phyloP scores from a whole-genome alignment of 2,329 filamentous ascomycete genomes.

The Trichoderma guizhouense region DNA sequence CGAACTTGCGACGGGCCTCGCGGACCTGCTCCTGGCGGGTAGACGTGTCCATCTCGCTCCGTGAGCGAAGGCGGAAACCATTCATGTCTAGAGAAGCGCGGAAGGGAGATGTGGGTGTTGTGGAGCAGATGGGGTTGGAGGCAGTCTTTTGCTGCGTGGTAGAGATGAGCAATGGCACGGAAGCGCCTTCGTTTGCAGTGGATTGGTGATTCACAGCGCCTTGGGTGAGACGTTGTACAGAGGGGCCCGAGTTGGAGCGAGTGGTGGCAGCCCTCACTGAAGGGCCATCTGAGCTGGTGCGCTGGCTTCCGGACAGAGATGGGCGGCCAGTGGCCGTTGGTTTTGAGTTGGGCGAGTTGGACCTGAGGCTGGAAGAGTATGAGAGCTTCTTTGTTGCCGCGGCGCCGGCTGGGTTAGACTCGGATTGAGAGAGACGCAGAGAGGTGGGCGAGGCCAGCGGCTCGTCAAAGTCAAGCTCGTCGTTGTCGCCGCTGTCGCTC shows the following conservation, averaged over 20 bases:
- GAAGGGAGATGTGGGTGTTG: slow-evolving; percentile 47
- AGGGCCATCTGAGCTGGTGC: slow-evolving; percentile 35
- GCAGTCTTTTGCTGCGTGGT: slow-evolving; percentile 23
- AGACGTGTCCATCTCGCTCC: slow-evolving; percentile 56
- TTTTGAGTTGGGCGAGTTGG: background rate
- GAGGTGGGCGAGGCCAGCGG: slow-evolving; percentile 22
- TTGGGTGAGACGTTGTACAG: slow-evolving; percentile 37
- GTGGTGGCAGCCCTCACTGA: slow-evolving; percentile 26
- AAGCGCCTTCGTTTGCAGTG: slow-evolving; percentile 32
- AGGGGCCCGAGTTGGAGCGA: slow-evolving; percentile 30
- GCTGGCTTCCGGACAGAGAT: slow-evolving; percentile 33
- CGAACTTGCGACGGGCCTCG: slow-evolving; percentile 60
- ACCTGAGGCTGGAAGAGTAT: background rate
- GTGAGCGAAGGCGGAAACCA: slow-evolving; percentile 57
- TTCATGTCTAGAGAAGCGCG: slow-evolving; percentile 56
- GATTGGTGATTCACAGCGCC: slow-evolving; percentile 42
- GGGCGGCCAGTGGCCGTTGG: slow-evolving; percentile 22
- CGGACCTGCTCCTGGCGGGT: slow-evolving; percentile 56
- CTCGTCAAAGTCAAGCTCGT: slow-evolving; percentile 21
- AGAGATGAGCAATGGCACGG: slow-evolving; percentile 27
- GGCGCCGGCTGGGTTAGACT: slow-evolving; percentile 19
- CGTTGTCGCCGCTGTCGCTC: slow-evolving; percentile 48
- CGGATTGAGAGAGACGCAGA: slow-evolving; percentile 19
- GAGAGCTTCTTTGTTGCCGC: slow-evolving; percentile 14
- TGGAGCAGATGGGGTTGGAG: slow-evolving; percentile 26